Conservation (phyloP, 2,329 filamentous ascomycete species). For the Aspergillus puulaauensis region DNA sequence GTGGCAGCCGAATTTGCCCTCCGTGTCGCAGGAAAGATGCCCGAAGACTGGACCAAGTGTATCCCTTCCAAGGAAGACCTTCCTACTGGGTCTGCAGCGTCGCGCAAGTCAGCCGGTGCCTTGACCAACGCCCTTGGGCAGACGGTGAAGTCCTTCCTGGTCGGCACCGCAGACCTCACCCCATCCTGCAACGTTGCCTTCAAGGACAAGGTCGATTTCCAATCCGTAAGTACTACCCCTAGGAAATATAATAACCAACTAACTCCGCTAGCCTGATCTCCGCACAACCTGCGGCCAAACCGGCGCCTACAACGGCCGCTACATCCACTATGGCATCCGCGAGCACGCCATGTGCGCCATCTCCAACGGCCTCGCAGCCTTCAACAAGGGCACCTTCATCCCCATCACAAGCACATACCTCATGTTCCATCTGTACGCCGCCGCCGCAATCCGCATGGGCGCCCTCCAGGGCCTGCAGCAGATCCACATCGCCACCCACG, state of each 20-base stretch:
- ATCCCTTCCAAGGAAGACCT: conserved; percentile 18
- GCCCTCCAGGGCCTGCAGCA: conserved; percentile 10
- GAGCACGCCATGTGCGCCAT: conserved; percentile 16
- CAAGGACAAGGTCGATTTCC: conserved; percentile 14
- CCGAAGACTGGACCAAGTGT: conserved; percentile 11
- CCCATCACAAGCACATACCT: conserved; percentile 12
- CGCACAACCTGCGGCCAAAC: conserved; percentile 9
- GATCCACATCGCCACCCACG: conserved; percentile 18
- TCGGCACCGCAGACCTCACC: conserved; percentile 10
- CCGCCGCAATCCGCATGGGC: conserved; percentile 11
- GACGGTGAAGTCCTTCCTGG: conserved; percentile 2
- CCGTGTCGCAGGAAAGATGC: conserved; percentile 11
- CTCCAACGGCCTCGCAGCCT: conserved; percentile 18
- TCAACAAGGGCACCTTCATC: conserved; percentile 14
- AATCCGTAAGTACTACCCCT: conserved; percentile 1
- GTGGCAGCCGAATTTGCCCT: conserved; percentile 10
- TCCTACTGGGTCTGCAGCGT: not conserved
- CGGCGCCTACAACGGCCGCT: conserved; percentile 11
- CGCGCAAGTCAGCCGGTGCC: conserved; percentile 9
- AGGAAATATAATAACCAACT: not conserved
- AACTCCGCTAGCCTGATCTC: conserved; percentile 7
- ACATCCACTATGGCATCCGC: conserved; percentile 13
- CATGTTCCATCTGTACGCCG: conserved; percentile 14
- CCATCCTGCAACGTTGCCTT: conserved; percentile 10
- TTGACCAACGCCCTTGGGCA: conserved; percentile 3